phyloP scores from a whole-genome alignment of 2,329 filamentous ascomycete species.

The Lasiodiplodia theobromae region DNA sequence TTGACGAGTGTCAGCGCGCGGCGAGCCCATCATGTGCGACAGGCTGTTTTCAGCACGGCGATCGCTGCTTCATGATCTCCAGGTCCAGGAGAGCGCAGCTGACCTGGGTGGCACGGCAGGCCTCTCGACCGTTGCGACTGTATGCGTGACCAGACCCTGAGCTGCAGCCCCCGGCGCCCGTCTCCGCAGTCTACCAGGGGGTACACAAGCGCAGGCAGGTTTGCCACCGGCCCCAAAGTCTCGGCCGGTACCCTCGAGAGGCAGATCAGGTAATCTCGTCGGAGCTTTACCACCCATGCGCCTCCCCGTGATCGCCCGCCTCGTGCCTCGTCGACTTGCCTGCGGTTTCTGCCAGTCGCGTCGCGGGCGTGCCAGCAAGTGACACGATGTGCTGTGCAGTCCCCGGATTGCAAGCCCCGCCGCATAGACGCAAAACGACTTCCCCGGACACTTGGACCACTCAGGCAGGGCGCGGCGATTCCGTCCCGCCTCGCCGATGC shows the following conservation, averaged over 20 bases:
- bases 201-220: slow-evolving; percentile 17
- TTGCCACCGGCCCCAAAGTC: slow-evolving; percentile 5
- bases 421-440: slow-evolving; percentile 25
- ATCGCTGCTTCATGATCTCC: slow-evolving; percentile 13
- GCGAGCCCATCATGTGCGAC: slow-evolving; percentile 25
- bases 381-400: slow-evolving; percentile 13
- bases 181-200: slow-evolving; percentile 19
- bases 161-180: slow-evolving; percentile 5
- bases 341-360: background rate
- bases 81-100: slow-evolving; percentile 28
- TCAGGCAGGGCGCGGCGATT: slow-evolving; percentile 15
- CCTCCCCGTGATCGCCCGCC: slow-evolving; percentile 25
- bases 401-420: slow-evolving; percentile 25
- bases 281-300: slow-evolving; percentile 24
- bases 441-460: slow-evolving; percentile 24
- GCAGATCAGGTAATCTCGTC: slow-evolving; percentile 27
- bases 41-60: slow-evolving; percentile 26
- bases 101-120: slow-evolving; percentile 29
- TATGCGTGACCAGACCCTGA: slow-evolving; percentile 27
- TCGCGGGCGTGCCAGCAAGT: slow-evolving; percentile 6
- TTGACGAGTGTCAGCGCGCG: slow-evolving; percentile 26
- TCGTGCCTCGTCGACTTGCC: background rate
- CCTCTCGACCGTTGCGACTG: slow-evolving; percentile 21
- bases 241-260: slow-evolving; percentile 22
- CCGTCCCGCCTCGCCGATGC: slow-evolving; percentile 20